Conservation (phyloP, 805 yeast genomes). For the Candida tammaniensis region DNA sequence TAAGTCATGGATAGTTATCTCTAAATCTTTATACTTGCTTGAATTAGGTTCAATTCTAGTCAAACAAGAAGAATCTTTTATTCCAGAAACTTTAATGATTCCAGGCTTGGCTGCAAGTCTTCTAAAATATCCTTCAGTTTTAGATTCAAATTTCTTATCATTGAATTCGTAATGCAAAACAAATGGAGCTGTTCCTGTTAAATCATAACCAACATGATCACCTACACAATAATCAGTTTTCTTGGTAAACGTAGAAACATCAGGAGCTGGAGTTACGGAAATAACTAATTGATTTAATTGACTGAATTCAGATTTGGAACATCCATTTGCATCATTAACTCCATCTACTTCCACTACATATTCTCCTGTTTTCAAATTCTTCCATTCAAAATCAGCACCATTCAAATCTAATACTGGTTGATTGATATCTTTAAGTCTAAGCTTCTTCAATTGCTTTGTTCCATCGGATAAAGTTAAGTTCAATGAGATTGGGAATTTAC, state of each 20-base stretch:
- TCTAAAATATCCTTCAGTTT: conserved; percentile 45
- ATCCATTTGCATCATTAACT: conserved; percentile 69
- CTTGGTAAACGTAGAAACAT: conserved; percentile 41
- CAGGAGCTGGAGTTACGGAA: conserved; percentile 74
- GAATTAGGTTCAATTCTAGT: conserved; percentile 50
- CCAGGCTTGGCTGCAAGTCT: conserved; percentile 86
- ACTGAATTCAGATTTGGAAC: conserved; percentile 46
- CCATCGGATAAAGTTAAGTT: conserved; percentile 56
- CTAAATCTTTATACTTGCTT: conserved; percentile 29
- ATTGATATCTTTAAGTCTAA: conserved; percentile 44
- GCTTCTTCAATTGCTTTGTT: conserved; percentile 49
- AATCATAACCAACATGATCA: conserved; percentile 72
- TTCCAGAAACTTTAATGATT: conserved; percentile 57
- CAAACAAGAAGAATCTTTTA: conserved; percentile 74
- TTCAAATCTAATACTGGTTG: conserved; percentile 9
- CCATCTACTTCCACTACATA: conserved; percentile 58
- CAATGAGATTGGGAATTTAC: conserved; percentile 61
- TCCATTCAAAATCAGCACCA: not conserved
- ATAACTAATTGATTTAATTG: conserved; percentile 44
- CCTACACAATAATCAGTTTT: conserved; percentile 78
- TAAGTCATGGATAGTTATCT: conserved; percentile 41
- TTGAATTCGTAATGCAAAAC: conserved; percentile 72
- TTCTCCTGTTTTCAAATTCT: conserved; percentile 52
- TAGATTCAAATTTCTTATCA: conserved; percentile 55
- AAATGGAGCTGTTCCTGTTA: conserved; percentile 81